Evolutionary conservation across 129 eudicot genomes (phyloP), one percentile per base, ranked within the genome.

Genomic region (Rutidosis leptorrhynchoides): DNA sequence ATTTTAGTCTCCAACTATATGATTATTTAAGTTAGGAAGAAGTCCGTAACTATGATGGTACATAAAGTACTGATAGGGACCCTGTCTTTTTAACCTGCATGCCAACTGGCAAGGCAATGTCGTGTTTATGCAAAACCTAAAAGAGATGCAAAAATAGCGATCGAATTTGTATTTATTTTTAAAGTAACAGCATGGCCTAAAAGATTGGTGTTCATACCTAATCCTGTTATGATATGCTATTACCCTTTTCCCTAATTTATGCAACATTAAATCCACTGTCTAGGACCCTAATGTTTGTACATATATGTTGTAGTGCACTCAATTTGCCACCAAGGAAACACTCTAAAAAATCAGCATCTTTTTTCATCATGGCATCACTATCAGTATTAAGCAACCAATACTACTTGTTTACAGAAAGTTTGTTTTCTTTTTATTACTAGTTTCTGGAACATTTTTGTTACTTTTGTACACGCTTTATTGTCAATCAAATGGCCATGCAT

Each of bases 231-330:
- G 26, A 53, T 65, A 65, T 26, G 27, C 6, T 65, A 27, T 59
- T 43, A 59, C 70, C 68, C 49, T 78, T 72, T 70, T 42, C 57
- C 55, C 74, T 65, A 42, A 42, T 68, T 64, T 48, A 56, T 76
- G 68, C 35, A 64, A 48, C 58, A 46, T 67, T 59, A 29, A 59
- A 60, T 60, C 25, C n/a, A 37, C 64, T 67, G 64, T 57, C 69
- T 67, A 65, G 73, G 68, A 64, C 74, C 69, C 73, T 72, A 67
- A 64, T 71, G 63, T 40, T 71, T 71, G 45, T 66, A 58, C 58
- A 70, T 23, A 20, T 58, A 65, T 64, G 64, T 37, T 71, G 24
- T 65, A 42, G 45, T 48, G 48, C 65, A 52, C 68, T 56, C 56
- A 37, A 49, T 58, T 29, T 58, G 58, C 72, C 72, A 59, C 63